These are phyloP conservation scores for Tetrahymena thermophila DNA, from an alignment of 73 alveolate genomes.

Conservation along the genomic window DNA sequence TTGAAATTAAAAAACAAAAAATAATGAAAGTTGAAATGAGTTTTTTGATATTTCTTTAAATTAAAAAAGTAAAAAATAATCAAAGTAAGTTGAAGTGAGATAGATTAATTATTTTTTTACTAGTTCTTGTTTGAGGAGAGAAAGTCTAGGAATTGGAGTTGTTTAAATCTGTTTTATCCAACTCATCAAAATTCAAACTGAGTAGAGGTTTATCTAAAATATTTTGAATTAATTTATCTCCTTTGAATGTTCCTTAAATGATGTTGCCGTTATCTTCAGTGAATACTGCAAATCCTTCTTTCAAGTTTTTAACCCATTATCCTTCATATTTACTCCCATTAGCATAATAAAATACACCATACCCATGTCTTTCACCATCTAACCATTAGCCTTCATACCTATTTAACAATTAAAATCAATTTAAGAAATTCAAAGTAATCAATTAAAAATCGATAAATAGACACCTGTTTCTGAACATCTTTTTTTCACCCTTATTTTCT, in stretches of 20 bases:
- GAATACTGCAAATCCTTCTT: slow-evolving; percentile 91
- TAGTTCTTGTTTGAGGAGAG: not conserved
- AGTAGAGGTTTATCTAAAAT: not conserved
- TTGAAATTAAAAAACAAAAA: not conserved
- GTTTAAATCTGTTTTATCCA: not conserved
- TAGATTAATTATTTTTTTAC: not conserved
- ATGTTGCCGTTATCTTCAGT: slow-evolving; percentile 94
- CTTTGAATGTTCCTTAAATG: slow-evolving; percentile 89
- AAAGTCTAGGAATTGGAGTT: not conserved
- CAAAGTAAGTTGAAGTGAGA: too few species aligned
- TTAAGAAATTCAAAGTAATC: not conserved
- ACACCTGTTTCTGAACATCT: not conserved
- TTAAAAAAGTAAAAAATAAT: too few species aligned
- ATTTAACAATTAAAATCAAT: slow-evolving; percentile 68
- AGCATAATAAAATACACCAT: slow-evolving; percentile 94
- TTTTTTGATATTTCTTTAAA: too few species aligned
- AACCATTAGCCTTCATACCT: slow-evolving; percentile 97
- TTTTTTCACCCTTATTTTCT: slow-evolving; percentile 74
- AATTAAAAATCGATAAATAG: not conserved
- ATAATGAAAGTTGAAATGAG: too few species aligned
- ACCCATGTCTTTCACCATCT: slow-evolving; percentile 94
- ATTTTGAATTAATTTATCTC: slow-evolving; percentile 87
- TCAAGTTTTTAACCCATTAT: slow-evolving; percentile 87
- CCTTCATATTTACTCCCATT: slow-evolving; percentile 98
- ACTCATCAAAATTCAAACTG: not conserved